Conservation (phyloP, 768 basidiomycete species). For the Suillus plorans region DNA sequence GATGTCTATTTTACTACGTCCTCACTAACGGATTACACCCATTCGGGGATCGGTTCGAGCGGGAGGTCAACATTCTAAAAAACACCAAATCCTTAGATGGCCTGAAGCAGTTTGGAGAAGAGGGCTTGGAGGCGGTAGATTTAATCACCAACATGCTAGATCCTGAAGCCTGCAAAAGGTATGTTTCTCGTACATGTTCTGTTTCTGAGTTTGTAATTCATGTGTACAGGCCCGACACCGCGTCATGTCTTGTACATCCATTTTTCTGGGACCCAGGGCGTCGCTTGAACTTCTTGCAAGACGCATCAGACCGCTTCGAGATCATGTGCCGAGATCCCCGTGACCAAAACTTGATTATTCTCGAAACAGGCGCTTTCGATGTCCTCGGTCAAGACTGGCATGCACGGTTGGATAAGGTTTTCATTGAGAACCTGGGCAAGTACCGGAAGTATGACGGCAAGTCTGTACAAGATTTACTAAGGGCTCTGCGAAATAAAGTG, state of each 20-base stretch:
- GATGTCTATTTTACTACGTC: slow-evolving; percentile 93
- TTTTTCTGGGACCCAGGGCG: slow-evolving; percentile 94
- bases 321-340: slow-evolving; percentile 94
- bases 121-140: slow-evolving; percentile 87
- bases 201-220: slow-evolving; percentile 8
- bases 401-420: slow-evolving; percentile 77
- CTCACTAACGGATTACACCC: slow-evolving; percentile 91
- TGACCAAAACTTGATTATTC: slow-evolving; percentile 66
- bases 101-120: slow-evolving; percentile 84
- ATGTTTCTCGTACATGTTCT: slow-evolving; percentile 25
- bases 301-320: slow-evolving; percentile 96
- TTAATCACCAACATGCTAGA: slow-evolving; percentile 79
- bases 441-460: slow-evolving; percentile 95
- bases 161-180: slow-evolving; percentile 75
- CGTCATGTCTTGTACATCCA: slow-evolving; percentile 85
- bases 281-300: slow-evolving; percentile 91
- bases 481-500: slow-evolving; percentile 95
- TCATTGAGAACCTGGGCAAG: slow-evolving; percentile 94
- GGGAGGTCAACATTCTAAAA: slow-evolving; percentile 92
- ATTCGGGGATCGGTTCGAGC: slow-evolving; percentile 88
- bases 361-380: slow-evolving; percentile 67
- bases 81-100: slow-evolving; percentile 69
- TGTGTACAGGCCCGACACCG: slow-evolving; percentile 75
- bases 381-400: slow-evolving; percentile 95
- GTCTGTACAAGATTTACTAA: slow-evolving; percentile 87